These are phyloP conservation scores for Melanogaster broomeanus DNA, from an alignment of 768 basidiomycete genomes.

Conservation along the genomic window DNA sequence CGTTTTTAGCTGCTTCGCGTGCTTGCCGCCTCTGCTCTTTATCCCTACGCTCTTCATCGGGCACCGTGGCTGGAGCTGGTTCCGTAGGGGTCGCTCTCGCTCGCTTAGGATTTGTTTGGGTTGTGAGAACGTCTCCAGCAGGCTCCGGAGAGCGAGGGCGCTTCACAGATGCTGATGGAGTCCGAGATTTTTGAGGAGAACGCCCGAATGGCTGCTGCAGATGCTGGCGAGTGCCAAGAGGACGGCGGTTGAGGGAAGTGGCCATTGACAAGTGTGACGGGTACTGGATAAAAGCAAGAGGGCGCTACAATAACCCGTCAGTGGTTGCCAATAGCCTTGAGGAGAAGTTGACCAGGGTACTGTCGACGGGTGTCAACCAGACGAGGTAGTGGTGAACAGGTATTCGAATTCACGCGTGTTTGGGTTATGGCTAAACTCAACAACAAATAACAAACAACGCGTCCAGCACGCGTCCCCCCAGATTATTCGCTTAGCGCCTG, in stretches of 20 bases:
- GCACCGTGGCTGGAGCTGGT: constrained; percentile 17
- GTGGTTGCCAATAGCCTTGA: background rate
- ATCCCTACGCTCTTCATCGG: constrained; percentile 43
- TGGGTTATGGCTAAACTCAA: background rate
- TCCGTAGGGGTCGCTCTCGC: constrained; percentile 36
- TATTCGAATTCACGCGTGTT: background rate
- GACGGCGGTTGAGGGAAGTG: constrained; percentile 45
- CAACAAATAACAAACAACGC: constrained; percentile 3
- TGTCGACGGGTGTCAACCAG: background rate
- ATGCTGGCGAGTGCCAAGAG: constrained; percentile 45
- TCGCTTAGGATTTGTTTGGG: constrained; percentile 43
- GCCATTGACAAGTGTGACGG: constrained; percentile 37
- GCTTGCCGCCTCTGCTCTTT: constrained; percentile 50
- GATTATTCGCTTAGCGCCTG: too few species aligned
- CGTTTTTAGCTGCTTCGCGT: constrained; percentile 57
- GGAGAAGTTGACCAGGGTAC: background rate
- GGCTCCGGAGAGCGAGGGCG: constrained; percentile 56
- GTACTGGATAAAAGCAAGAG: background rate
- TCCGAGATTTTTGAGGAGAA: constrained; percentile 38
- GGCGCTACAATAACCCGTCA: background rate
- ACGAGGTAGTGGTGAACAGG: background rate
- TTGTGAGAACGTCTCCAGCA: constrained; percentile 28
- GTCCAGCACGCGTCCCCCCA: background rate
- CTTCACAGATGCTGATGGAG: constrained; percentile 39
- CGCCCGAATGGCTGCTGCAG: constrained; percentile 36